Evolutionary conservation across 768 basidiomycete genomes (phyloP), one percentile per base, ranked within the genome.

Genomic region (Erythrobasidium yunnanense): DNA sequence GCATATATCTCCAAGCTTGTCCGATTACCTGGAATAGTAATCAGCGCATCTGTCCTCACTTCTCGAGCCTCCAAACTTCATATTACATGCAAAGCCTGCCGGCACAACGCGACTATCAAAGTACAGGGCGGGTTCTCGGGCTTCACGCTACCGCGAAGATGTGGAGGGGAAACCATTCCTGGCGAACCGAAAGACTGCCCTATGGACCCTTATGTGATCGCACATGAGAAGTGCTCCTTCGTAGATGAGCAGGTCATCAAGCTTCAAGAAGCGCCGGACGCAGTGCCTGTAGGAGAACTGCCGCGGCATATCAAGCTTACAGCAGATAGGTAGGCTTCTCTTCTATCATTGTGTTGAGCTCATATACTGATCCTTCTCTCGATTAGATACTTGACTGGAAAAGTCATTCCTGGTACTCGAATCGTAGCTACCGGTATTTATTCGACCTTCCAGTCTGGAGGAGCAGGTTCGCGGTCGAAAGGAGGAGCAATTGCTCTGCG

Each of bases 251-350:
- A 99, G 77, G 87, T 84, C 11, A 81, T 99, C 71, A 99, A 99
- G 75, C 82, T 99, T 13, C 95, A 99, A 77, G 95, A 99, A 77
- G 92, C 93, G 18, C 95, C 95, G 0, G 95, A 99, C 76, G 95
- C 96, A 90, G 95, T 99, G 1, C 95, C 95, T 0, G 92, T 97
- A 25, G 95, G 95, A 81, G 95, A 99, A 74, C 80, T 99, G 45
- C 95, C 95, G 7, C 79, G 92, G 53, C 95, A 97, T 74, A 90
- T 99, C 82, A 81, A 93, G 55, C 79, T 99, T 25, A 92, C 88
- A 29, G 84, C 84, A 3, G 95, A 99, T 75, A 80, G 93, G 75
- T 78, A 22, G 68, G 71, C 30, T 3, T 23, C 18, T 52, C 7
- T 17, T 15, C 32, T 29, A 67, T 38, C 17, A 27, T 7, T 58